These are phyloP conservation scores for Diplodia sapinea DNA, from an alignment of 2,329 filamentous ascomycete genomes.

Conservation along the genomic window DNA sequence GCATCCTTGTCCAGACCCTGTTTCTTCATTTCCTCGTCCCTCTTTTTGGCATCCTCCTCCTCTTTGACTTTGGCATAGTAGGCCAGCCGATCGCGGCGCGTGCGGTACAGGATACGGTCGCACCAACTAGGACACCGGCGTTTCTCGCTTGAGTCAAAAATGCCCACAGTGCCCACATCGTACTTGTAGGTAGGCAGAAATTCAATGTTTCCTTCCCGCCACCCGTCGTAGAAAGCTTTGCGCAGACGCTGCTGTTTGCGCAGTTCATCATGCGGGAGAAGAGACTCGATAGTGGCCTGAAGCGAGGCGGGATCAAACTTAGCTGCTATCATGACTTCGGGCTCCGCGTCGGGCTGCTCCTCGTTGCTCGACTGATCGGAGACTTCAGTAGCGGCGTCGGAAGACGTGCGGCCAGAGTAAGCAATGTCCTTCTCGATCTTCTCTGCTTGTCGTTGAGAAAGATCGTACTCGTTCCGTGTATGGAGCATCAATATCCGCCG, in stretches of 20 bases:
- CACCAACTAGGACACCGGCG: conserved; percentile 94
- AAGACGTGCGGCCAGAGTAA: conserved; percentile 17
- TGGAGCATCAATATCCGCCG: conserved; percentile 82
- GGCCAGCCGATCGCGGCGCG: conserved; percentile 69
- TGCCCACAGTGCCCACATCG: conserved; percentile 87
- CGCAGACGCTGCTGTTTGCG: conserved; percentile 71
- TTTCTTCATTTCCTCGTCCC: conserved; percentile 84
- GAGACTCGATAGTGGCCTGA: conserved; percentile 83
- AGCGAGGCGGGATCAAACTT: conserved; percentile 81
- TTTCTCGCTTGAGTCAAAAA: conserved; percentile 97
- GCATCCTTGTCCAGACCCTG: conserved; percentile 75
- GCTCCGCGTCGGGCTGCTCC: conserved; percentile 33
- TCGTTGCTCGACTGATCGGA: conserved; percentile 17
- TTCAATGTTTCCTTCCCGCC: conserved; percentile 84
- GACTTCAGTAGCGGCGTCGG: not conserved
- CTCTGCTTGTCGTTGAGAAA: conserved; percentile 15
- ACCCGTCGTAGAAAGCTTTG: conserved; percentile 89
- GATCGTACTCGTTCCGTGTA: conserved; percentile 75
- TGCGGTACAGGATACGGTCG: conserved; percentile 88
- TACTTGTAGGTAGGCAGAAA: conserved; percentile 98
- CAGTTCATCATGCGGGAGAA: conserved; percentile 90
- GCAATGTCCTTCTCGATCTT: conserved; percentile 39
- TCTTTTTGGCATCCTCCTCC: conserved; percentile 69
- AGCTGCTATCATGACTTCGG: conserved; percentile 49
- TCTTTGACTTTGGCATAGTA: conserved; percentile 70